Conservation (phyloP, 1,139 yeast species). For the Nematodospora anomalae region DNA sequence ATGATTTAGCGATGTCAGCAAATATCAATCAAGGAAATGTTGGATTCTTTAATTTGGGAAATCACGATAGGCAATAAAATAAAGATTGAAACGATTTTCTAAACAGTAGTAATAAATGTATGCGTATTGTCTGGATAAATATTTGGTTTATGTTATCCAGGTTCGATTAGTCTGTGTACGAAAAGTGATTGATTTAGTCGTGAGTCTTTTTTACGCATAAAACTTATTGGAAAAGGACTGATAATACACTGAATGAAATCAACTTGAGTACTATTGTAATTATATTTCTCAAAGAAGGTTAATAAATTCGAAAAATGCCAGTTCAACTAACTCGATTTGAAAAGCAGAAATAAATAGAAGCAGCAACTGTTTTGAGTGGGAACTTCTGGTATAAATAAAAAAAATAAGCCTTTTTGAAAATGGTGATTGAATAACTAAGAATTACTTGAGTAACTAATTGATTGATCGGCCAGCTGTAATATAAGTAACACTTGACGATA, state of each 20-base stretch:
- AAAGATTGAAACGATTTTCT: neutral
- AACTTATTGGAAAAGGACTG: slow-evolving; percentile 15
- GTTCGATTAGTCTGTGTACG: slow-evolving; percentile 37
- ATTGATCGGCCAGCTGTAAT: no score
- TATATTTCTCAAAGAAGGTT: neutral
- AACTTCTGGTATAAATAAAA: neutral
- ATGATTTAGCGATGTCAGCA: slow-evolving; percentile 18
- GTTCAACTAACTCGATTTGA: neutral
- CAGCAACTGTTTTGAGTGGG: neutral
- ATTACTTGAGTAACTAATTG: no score
- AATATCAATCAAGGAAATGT: slow-evolving; percentile 10
- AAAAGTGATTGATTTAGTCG: slow-evolving; percentile 32
- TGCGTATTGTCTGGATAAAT: slow-evolving; percentile 1
- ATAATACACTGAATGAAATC: slow-evolving; percentile 3
- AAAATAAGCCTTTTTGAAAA: no score
- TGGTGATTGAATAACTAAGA: no score
- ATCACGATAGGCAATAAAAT: neutral
- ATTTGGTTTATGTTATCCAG: slow-evolving; percentile 38
- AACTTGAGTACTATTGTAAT: slow-evolving; percentile 2
- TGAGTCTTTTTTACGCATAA: slow-evolving; percentile 50
- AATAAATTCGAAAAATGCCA: neutral
- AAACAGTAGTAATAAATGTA: neutral
- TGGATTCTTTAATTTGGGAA: slow-evolving; percentile 2
- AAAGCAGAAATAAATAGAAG: neutral
- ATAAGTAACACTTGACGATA: no score